Conservation (phyloP, 176 grass and related monocot genomes). For the Bolboschoenus planiculmis region DNA sequence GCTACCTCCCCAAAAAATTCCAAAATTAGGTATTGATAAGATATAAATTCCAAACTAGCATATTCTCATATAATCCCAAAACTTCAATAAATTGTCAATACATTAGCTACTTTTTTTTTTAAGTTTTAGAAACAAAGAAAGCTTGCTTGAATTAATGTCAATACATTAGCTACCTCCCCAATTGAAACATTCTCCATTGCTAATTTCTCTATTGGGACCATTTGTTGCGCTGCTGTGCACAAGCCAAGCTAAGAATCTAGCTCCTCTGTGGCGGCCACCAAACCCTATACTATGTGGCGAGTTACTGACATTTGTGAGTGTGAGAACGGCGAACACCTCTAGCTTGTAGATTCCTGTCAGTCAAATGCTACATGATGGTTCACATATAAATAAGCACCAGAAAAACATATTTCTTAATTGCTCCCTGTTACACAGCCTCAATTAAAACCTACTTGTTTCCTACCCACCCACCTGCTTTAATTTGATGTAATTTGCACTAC, state of each 20-base stretch:
- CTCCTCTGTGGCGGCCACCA: neutral
- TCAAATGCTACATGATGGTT: neutral
- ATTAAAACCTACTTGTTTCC: slow-evolving; percentile 9
- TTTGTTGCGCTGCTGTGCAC: neutral
- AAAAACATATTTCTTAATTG: neutral
- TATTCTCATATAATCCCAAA: neutral
- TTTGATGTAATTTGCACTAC: neutral
- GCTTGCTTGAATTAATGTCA: no score
- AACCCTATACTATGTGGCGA: neutral
- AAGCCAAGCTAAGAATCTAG: neutral
- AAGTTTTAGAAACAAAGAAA: no score
- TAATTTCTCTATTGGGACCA: neutral
- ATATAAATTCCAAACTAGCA: neutral
- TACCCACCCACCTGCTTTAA: neutral
- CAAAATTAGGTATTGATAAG: neutral
- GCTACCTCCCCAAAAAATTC: neutral
- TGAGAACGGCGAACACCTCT: no score
- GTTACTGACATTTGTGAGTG: neutral
- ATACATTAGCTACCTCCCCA: neutral
- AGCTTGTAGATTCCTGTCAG: neutral
- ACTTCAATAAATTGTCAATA: neutral
- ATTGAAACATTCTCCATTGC: neutral
- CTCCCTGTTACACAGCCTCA: neutral
- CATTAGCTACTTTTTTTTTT: neutral
- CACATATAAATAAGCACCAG: neutral